Conservation (phyloP, 192 early-diverging fungal species). For the Coemansia sp. region DNA sequence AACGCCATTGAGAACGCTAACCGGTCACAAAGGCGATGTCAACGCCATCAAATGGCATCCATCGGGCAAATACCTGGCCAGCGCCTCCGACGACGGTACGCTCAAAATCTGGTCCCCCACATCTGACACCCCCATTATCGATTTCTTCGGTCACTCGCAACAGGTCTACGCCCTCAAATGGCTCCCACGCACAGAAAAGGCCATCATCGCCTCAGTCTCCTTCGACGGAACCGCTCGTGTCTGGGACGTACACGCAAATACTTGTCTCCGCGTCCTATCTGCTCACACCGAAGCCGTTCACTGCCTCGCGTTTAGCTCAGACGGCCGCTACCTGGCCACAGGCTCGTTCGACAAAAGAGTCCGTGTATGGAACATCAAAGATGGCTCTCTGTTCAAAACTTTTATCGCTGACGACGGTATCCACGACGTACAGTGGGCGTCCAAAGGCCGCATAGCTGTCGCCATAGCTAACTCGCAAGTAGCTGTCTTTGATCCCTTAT, state of each 20-base stretch:
- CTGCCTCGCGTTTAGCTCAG: conserved; percentile 73
- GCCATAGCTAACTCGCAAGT: conserved; percentile 42
- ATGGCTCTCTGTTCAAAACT: conserved; percentile 41
- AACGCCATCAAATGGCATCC: conserved; percentile 53
- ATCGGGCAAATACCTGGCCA: conserved; percentile 46
- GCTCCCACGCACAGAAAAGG: conserved; percentile 64
- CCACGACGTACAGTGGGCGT: conserved; percentile 52
- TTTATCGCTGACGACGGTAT: conserved; percentile 48
- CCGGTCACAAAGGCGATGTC: conserved; percentile 71
- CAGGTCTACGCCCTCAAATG: conserved; percentile 82
- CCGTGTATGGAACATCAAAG: conserved; percentile 67
- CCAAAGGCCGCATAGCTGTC: conserved; percentile 42
- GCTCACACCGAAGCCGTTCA: conserved; percentile 71
- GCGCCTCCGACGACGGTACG: conserved; percentile 50
- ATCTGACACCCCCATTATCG: conserved; percentile 26
- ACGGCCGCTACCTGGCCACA: conserved; percentile 70
- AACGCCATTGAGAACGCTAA: conserved; percentile 71
- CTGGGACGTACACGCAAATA: conserved; percentile 77
- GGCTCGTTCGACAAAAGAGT: conserved; percentile 78
- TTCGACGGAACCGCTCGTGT: conserved; percentile 82
- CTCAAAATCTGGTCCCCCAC: conserved; percentile 45
- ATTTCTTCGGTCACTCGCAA: conserved; percentile 62
- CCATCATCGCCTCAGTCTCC: conserved; percentile 70
- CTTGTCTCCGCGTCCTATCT: conserved; percentile 67
- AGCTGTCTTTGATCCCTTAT: conserved; percentile 40